Evolutionary conservation across 129 eudicot species (phyloP).

Genomic region (Sambucus nigra): DNA sequence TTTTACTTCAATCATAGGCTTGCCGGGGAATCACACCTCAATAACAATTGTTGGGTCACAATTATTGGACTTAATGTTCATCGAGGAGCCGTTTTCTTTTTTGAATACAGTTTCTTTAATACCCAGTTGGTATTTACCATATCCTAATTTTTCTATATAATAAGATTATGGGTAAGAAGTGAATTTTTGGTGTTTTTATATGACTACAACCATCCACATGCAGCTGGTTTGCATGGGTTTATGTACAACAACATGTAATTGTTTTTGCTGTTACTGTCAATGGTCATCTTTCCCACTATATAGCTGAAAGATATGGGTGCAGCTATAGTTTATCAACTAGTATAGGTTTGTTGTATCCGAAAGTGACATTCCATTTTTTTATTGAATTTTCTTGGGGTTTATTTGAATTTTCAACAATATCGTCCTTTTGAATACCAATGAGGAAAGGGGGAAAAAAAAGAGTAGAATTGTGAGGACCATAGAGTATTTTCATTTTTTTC

Average conservation of each 20-base stretch:
- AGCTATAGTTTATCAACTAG: not conserved
- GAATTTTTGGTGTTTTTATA: no score
- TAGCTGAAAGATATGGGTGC: constrained; percentile 13
- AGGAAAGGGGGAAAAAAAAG: not conserved
- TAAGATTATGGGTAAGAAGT: no score
- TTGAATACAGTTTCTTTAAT: no score
- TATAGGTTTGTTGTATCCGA: constrained; percentile 12
- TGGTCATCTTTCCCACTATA: constrained; percentile 6
- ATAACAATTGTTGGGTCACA: no score
- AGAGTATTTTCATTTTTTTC: constrained; percentile 21
- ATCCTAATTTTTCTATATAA: no score
- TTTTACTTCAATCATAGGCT: not conserved
- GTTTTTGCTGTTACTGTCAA: constrained; percentile 11
- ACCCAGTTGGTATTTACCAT: no score
- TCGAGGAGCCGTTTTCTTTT: not conserved
- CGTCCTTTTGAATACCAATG: constrained; percentile 15
- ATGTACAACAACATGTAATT: not conserved
- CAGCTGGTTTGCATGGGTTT: constrained; percentile 5
- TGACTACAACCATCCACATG: no score
- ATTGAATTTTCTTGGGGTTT: not conserved
- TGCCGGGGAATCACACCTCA: no score
- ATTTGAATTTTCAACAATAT: constrained; percentile 12
- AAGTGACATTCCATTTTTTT: constrained; percentile 12
- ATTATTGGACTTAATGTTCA: constrained; percentile 1
- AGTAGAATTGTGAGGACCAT: constrained; percentile 42